Conservation (phyloP, 1,284 basidiomycete species). For the Malassezia japonica region DNA sequence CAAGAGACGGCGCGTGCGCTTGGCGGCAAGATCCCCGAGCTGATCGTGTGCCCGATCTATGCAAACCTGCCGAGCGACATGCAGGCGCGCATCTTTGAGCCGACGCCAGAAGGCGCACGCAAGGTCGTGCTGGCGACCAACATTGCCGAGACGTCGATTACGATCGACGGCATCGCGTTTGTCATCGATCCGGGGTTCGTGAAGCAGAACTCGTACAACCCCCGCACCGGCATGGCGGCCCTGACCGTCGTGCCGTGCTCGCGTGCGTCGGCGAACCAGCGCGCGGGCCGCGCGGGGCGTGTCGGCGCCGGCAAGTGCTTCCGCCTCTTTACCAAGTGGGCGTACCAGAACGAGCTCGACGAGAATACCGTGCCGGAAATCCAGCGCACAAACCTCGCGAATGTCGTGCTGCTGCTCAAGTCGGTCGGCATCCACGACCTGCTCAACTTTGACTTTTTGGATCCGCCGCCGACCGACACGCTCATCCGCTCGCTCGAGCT, state of each 20-base stretch:
- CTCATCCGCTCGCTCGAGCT: conserved; percentile 87
- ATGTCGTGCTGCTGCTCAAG: conserved; percentile 58
- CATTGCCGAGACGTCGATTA: conserved; percentile 59
- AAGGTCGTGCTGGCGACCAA: conserved; percentile 93
- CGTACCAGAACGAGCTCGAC: conserved; percentile 58
- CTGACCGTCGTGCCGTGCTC: conserved; percentile 60
- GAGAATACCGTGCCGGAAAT: conserved; percentile 59
- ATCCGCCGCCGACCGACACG: conserved; percentile 81
- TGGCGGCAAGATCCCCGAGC: conserved; percentile 88
- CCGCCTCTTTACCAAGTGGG: conserved; percentile 63
- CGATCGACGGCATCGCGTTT: conserved; percentile 47
- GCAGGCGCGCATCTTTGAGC: conserved; percentile 99
- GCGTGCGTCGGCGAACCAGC: conserved; percentile 88
- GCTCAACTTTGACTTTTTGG: conserved; percentile 59
- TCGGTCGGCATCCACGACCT: conserved; percentile 59
- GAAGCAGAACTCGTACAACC: conserved; percentile 48
- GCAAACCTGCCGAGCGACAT: conserved; percentile 95
- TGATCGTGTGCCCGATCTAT: conserved; percentile 94
- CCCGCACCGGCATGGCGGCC: conserved; percentile 45
- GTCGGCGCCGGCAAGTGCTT: conserved; percentile 98
- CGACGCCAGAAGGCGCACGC: conserved; percentile 85
- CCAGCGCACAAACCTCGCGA: conserved; percentile 53
- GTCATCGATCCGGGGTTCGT: conserved; percentile 48
- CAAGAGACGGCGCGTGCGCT: conserved; percentile 87
- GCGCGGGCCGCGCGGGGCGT: conserved; percentile 90